Percentiles rank a stretch among this genome's conserved stretches.
Conservation (phyloP, 345 rosid species). For the Eucalyptus marginata region DNA sequence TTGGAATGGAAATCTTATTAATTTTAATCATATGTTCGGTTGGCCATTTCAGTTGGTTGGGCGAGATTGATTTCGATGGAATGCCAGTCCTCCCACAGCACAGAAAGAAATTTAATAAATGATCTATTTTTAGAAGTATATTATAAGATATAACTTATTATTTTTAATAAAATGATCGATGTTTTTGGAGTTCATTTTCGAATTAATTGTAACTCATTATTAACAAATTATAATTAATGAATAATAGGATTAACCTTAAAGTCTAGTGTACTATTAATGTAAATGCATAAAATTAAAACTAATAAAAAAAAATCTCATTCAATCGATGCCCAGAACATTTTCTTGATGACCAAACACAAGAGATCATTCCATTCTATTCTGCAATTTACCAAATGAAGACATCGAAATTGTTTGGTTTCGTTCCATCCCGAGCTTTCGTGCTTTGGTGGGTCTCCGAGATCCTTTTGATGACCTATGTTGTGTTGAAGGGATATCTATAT, state of each 20-base stretch:
- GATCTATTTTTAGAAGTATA: neutral
- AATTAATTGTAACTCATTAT: neutral
- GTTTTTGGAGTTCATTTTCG: neutral
- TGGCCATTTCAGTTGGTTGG: neutral
- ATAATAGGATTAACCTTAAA: neutral
- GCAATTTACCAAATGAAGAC: neutral
- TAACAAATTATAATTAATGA: neutral
- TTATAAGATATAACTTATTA: neutral
- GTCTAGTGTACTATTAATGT: neutral
- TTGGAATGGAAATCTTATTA: neutral
- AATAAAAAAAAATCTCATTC: neutral
- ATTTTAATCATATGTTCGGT: neutral
- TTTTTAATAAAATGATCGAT: neutral
- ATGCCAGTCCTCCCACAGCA: neutral
- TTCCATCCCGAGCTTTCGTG: no score
- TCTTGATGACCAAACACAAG: neutral
- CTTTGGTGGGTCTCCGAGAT: no score
- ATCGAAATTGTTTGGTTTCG: rapidly evolving
- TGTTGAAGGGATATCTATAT: no score
- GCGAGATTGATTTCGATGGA: neutral
- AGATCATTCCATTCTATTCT: neutral
- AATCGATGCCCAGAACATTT: neutral
- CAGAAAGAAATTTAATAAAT: neutral
- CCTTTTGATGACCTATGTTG: no score
- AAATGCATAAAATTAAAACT: neutral